Base-by-base conservation (phyloP, 106 monocot genomes). In the Dioscorea alata region DNA sequence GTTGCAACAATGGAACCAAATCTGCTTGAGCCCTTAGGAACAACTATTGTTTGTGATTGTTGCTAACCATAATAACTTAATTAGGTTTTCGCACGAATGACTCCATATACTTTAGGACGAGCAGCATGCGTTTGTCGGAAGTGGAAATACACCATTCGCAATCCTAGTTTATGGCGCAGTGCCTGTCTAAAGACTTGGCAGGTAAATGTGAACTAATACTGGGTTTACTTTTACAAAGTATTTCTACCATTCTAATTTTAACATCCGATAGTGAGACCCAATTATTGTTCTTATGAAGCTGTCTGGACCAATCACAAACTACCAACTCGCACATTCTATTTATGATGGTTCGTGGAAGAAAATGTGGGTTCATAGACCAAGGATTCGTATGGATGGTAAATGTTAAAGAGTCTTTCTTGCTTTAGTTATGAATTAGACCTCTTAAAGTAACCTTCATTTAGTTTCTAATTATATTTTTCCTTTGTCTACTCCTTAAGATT, bases 101-200 rank as follows among this genome's bases (percentile, higher is more conserved):
- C 71, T 49, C 89, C 97, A 59, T 84, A 83, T 69, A 78, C 57
- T 49, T 78, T 99, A 70, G 97, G 97, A 50, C 92, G 81, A 72
- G 83, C 97, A 19, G 75, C 92, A 65, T 99, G 97, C 72, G 97
- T 99, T 50, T 99, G 97, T 74, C 84, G 97, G 20, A 99, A 90
- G 60, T 99, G 97, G 97, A 87, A 74, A 75, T 93, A 93, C 69
- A 90, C 77, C 23, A 69, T 86, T 64, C 86, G 90, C 33, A 92
- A 90, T 81, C 97, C 92, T 16, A 82, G 63, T 60, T 76, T 99
- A 48, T 99, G 97, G 97, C 92, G 84, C 19, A 75, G 23, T 77
- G 93, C 90, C 35, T 92, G 97, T 73, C 75, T 93, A 21, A 93
- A 90, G 79, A 67, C 89, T 59, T 99, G 97, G 97, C 97, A 93